Percentiles rank a stretch among this genome's conserved stretches.
Conservation (phyloP, 2,329 filamentous ascomycete genomes). For the Cytospora schulzeri region DNA sequence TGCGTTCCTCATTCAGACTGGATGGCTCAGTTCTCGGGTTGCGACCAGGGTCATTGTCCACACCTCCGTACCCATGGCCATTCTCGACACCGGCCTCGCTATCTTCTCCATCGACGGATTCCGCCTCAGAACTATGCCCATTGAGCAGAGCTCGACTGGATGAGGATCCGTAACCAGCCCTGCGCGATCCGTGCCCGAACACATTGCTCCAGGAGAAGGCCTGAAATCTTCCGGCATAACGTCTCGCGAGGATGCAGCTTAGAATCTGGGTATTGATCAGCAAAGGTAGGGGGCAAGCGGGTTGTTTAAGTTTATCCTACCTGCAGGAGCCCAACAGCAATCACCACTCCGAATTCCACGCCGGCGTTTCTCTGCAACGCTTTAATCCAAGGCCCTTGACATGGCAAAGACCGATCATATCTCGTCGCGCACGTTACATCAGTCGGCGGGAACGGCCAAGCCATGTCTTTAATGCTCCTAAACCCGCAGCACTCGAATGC, state of each 20-base stretch:
- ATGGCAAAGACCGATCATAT: conserved; percentile 50
- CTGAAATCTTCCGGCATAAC: not conserved
- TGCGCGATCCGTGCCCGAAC: not conserved
- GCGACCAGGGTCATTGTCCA: not conserved
- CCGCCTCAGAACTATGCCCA: conserved; percentile 3
- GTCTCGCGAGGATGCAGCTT: conserved; percentile 14
- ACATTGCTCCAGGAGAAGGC: conserved; percentile 13
- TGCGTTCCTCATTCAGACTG: conserved; percentile 7
- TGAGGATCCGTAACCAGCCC: not conserved
- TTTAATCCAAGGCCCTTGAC: conserved; percentile 57
- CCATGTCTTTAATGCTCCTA: conserved; percentile 56
- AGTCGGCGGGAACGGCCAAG: conserved; percentile 59
- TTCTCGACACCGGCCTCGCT: not conserved
- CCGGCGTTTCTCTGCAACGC: conserved; percentile 56
- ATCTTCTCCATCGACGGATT: conserved; percentile 24
- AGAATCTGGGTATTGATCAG: not conserved
- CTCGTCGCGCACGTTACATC: conserved; percentile 45
- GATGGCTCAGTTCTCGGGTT: conserved; percentile 21
- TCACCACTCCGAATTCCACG: conserved; percentile 55
- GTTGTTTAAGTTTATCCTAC: conserved; percentile 36
- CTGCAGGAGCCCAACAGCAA: conserved; percentile 58
- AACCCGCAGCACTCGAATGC: conserved; percentile 68
- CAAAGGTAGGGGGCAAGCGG: not conserved
- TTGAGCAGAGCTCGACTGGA: conserved; percentile 19
- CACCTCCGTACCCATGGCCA: conserved; percentile 14